Evolutionary conservation across 345 rosid genomes (phyloP).

Genomic region (Jatropha curcas): DNA sequence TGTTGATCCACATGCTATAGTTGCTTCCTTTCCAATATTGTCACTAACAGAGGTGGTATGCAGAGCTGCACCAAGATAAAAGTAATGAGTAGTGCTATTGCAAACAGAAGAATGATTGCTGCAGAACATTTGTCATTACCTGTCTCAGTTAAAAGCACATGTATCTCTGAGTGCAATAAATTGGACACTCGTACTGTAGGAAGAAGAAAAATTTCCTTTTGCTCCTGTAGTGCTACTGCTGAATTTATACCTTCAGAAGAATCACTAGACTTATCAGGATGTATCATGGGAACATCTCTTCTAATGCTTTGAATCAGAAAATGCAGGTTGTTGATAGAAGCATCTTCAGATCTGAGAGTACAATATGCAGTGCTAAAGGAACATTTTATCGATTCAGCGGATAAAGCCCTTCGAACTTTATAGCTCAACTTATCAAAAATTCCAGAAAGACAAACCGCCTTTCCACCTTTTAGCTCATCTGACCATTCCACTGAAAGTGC

Average conservation of each 20-base stretch:
- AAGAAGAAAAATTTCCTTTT: conserved; percentile 82
- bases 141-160: conserved; percentile 62
- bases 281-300: conserved; percentile 69
- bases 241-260: conserved; percentile 41
- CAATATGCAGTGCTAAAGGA: conserved; percentile 75
- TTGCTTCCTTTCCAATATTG: conserved; percentile 72
- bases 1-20: conserved; percentile 68
- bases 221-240: conserved; percentile 67
- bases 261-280: conserved; percentile 55
- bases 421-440: conserved; percentile 76
- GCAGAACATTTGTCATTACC: conserved; percentile 48
- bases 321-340: conserved; percentile 52
- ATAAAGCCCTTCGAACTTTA: conserved; percentile 70
- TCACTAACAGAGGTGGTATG: conserved; percentile 32
- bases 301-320: conserved; percentile 72
- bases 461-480: conserved; percentile 83
- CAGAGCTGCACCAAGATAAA: conserved; percentile 50
- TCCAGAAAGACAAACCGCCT: conserved; percentile 84
- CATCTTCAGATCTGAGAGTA: conserved; percentile 52
- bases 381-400: conserved; percentile 50
- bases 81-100: conserved; percentile 19
- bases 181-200: conserved; percentile 86
- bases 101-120: conserved; percentile 17
- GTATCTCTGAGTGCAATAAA: conserved; percentile 65
- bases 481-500: conserved; percentile 76